Conservation (phyloP, 306 rosid species). For the Crataegus laevigata region DNA sequence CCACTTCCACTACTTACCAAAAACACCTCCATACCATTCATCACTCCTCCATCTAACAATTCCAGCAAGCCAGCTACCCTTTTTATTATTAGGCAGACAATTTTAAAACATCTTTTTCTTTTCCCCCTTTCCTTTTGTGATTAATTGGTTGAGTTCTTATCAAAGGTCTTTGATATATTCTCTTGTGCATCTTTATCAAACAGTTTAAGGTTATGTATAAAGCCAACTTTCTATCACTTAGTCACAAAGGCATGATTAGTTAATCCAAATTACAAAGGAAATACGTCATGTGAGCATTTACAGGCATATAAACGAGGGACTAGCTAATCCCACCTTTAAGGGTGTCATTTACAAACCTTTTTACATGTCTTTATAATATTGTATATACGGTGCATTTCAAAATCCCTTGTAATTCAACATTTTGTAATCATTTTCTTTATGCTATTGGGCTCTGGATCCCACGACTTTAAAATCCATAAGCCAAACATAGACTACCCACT, state of each 20-base stretch:
- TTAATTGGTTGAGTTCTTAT: not conserved
- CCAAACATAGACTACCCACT: too few relatives aligned
- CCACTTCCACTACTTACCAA: not conserved
- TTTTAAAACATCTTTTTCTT: slow-evolving; percentile 1
- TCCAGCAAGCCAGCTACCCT: slow-evolving; percentile 4
- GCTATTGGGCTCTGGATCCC: too few relatives aligned
- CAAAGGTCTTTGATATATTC: not conserved
- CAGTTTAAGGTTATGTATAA: not conserved
- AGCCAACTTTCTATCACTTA: too few relatives aligned
- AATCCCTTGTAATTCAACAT: too few relatives aligned
- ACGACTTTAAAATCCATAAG: too few relatives aligned
- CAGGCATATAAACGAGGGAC: too few relatives aligned
- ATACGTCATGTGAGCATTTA: not conserved
- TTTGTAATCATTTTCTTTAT: too few relatives aligned
- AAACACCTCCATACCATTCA: not conserved
- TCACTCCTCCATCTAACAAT: slow-evolving; percentile 21
- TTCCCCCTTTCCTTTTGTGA: not conserved
- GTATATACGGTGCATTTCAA: too few relatives aligned
- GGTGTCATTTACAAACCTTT: too few relatives aligned
- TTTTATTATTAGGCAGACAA: not conserved
- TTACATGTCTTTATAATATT: too few relatives aligned
- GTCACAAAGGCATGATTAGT: too few relatives aligned
- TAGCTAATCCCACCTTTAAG: too few relatives aligned
- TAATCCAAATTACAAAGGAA: not conserved
- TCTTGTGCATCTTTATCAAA: not conserved